Base-by-base conservation (phyloP, 129 eudicot species). In the Gnaphalium uliginosum region DNA sequence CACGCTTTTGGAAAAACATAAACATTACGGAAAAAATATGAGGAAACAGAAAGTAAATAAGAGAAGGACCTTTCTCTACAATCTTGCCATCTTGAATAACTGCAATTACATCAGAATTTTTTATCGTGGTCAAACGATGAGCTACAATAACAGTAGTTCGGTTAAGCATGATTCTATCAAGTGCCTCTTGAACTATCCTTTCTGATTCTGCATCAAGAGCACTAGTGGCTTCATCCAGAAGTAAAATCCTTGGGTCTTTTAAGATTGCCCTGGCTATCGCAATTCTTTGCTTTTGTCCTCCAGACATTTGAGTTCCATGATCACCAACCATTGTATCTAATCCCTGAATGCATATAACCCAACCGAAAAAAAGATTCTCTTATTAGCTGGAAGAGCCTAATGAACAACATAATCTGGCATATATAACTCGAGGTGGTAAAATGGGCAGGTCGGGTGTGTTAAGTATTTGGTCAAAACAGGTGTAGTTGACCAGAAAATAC, bases 191-290 rank as follows among this genome's bases (percentile, higher is more conserved):
- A 50, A 88, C 94, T 39, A 86, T 53, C 71, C 88, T 65, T 85
- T 86, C 90, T 22, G 94, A 88, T 46, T 86, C 94, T 65, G 90
- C 90, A 76, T 88, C 94, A 9, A 88, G 86, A 46, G 94, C 90
- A 74, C 94, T 88, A 32, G 94, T 88, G 50, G 94, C 94, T 76
- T 88, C 94, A 56, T 88, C 94, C 19, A 88, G 75, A 57, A 88
- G 90, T 81, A 88, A 71, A 70, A 88, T 86, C 50, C 83, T 80
- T 1, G 93, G 93, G 54, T 88, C 86, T 69, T 88, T 88, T 14
- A 88, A 71, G 17, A 88, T 88, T 25, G 94, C 94, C 59, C 94
- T 79, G 60, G 94, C 94, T 64, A 88, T 88, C 69, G 94, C 94
- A 46, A 88, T 73, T 79, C 94, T 86, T 75, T 88, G 94, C 71